Base-by-base conservation (phyloP, 495 filamentous ascomycete genomes). In the Penicillium psychrofluorescens region DNA sequence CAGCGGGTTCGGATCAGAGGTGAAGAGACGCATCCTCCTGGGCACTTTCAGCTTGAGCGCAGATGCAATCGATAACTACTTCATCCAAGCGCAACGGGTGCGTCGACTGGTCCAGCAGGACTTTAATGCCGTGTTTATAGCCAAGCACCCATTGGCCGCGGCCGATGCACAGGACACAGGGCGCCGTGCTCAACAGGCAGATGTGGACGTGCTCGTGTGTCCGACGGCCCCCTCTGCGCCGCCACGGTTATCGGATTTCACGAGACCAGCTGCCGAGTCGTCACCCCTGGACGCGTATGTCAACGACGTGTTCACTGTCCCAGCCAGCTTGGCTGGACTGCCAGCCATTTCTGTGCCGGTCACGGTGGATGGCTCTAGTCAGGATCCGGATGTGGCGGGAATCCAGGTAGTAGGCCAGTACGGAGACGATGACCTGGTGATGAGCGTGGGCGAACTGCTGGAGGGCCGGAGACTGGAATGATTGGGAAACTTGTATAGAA, bases 291-390 rank as follows among this genome's bases (percentile, higher is more conserved):
- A 81, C 55, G 75, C 77, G 2, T 97, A 95, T 56, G 83, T 86
- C 64, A 95, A 88, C 53, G 92, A 99, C 68, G 87, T 95, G 11
- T 87, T 96, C 61, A 97, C 92, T 0, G 92, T 97, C 7, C 92
- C 92, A 11, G 89, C 94, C 14, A 95, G 86, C 56, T 63, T 99
- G 46, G 94, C 92, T 6, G 94, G 92, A 3, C 68, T 99, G 30
- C 92, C 92, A 9, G 87, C 90, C 12, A 77, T 95, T 35, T 95
- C 87, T 51, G 70, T 97, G 9, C 94, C 92, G 4, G 76, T 91
- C 13, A 60, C 60, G 1, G 46, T 59, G 11, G 13, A 44, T 32
- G 40, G 43, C 39, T 50, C 50, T 40, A 54, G 58, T 27, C 56
- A 60, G 8, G 44, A 59, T 5, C 41, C 51, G 6, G 59, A 62